Evolutionary conservation across 1,139 yeast species (phyloP).

Genomic region (Sugiyamaella paludigena): DNA sequence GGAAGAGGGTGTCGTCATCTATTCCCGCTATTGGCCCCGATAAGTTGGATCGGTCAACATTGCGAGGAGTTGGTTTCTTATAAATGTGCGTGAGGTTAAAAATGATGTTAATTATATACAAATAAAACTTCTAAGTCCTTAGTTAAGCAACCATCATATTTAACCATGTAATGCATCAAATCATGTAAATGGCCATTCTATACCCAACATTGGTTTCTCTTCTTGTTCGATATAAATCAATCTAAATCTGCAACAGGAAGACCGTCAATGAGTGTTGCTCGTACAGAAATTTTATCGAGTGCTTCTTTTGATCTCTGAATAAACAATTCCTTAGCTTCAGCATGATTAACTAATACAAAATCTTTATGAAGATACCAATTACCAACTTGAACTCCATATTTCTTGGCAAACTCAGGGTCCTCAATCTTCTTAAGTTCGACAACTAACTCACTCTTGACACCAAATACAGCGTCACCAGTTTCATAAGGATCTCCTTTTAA

Average conservation of each 20-base stretch:
- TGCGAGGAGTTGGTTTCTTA: no score
- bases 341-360: constrained; percentile 31
- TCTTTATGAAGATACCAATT: constrained; percentile 36
- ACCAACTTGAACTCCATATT: constrained; percentile 30
- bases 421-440: constrained; percentile 35
- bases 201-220: no score
- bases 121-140: no score
- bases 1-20: no score
- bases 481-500: constrained; percentile 38
- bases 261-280: constrained; percentile 19
- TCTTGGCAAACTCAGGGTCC: constrained; percentile 32
- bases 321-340: constrained; percentile 27
- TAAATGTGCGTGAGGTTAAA: no score
- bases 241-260: constrained; percentile 25
- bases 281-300: constrained; percentile 21
- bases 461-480: constrained; percentile 39
- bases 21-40: no score
- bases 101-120: no score
- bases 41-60: no score
- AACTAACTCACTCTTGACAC: constrained; percentile 32
- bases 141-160: no score
- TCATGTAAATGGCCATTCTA: no score
- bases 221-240: constrained; percentile 2
- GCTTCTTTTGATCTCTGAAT: constrained; percentile 27
- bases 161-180: no score